Percentiles rank a stretch among this genome's conserved stretches.
Conservation (phyloP, 306 rosid genomes). For the Vigna radiata region DNA sequence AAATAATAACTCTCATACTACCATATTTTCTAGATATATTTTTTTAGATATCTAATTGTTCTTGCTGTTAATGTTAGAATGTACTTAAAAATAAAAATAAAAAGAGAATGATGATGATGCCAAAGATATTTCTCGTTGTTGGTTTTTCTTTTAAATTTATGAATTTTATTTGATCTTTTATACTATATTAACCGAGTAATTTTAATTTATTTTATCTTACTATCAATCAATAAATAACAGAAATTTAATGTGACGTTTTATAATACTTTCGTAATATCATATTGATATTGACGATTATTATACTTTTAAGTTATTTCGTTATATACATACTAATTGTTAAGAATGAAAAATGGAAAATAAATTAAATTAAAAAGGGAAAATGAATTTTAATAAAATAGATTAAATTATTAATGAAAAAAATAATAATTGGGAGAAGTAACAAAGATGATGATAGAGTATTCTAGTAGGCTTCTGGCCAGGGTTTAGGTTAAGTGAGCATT, state of each 20-base stretch:
- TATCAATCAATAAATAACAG: background rate
- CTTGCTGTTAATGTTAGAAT: no score
- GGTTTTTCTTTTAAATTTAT: no score
- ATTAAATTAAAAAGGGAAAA: background rate
- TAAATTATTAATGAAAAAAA: background rate
- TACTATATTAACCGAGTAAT: background rate
- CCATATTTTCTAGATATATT: no score
- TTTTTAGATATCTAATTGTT: no score
- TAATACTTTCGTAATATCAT: background rate
- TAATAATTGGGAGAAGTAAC: no score
- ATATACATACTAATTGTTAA: background rate
- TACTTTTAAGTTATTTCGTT: background rate
- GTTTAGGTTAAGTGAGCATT: no score
- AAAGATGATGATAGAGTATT: background rate
- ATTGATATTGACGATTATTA: background rate
- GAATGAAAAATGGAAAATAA: background rate
- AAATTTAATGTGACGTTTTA: background rate
- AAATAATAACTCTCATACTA: no score
- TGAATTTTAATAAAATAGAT: background rate
- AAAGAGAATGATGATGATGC: no score
- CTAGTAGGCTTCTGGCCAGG: background rate
- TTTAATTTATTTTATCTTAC: no score
- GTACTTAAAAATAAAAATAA: no score
- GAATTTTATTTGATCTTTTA: background rate
- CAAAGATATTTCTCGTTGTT: no score